Percentiles rank a stretch among this genome's conserved stretches.
Conservation (phyloP, 2,329 filamentous ascomycete species). For the Emergomyces africanus region DNA sequence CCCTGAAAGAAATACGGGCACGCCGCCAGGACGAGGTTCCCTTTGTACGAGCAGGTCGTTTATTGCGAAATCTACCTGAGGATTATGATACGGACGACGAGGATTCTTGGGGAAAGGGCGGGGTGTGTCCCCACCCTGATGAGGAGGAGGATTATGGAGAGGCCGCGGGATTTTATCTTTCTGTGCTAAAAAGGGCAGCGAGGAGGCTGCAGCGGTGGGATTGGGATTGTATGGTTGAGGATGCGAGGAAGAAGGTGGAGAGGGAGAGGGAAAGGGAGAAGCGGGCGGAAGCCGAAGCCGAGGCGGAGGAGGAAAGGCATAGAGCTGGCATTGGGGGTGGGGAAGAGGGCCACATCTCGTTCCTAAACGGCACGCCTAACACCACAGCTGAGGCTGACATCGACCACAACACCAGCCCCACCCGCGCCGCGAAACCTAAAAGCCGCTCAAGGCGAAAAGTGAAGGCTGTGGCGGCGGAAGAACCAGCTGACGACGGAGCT, state of each 20-base stretch:
- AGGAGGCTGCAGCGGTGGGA: constrained; percentile 34
- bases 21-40: constrained; percentile 29
- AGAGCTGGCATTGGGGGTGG: not conserved
- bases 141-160: constrained; percentile 38
- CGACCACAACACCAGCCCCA: not conserved
- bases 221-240: constrained; percentile 19
- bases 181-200: constrained; percentile 30
- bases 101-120: constrained; percentile 31
- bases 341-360: not conserved
- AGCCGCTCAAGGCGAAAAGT: not conserved
- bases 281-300: not conserved
- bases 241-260: not conserved
- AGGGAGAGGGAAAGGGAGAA: not conserved
- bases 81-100: constrained; percentile 37
- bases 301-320: not conserved
- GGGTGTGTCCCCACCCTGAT: constrained; percentile 27
- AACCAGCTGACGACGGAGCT: not conserved
- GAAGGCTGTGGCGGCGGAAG: not conserved
- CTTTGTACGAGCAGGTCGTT: constrained; percentile 28
- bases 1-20: constrained; percentile 24
- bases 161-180: constrained; percentile 33
- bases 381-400: not conserved
- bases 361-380: not conserved
- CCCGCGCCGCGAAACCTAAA: not conserved
- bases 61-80: constrained; percentile 30